Evolutionary conservation across 345 rosid genomes (phyloP).

Genomic region (Bruguiera gymnorhiza): DNA sequence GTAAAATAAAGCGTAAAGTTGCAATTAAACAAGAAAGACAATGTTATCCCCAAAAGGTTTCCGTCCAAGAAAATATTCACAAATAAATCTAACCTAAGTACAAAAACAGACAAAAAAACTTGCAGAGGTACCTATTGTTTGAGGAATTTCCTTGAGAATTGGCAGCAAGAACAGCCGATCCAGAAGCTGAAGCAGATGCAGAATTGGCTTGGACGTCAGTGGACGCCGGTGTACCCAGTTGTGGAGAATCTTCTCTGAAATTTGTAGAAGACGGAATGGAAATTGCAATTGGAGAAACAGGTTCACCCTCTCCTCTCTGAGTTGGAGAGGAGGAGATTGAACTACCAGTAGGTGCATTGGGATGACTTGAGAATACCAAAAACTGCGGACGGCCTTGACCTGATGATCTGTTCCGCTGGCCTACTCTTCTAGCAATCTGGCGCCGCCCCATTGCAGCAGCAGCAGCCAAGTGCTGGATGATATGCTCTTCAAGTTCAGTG

Average conservation of each 20-base stretch:
- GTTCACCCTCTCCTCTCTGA: conserved; percentile 53
- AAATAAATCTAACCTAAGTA: neutral
- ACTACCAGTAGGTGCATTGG: conserved; percentile 43
- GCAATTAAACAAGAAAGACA: conserved; percentile 12
- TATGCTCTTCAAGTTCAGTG: conserved; percentile 88
- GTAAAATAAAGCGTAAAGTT: conserved; percentile 7
- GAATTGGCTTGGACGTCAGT: conserved; percentile 35
- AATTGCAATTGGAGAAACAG: conserved; percentile 31
- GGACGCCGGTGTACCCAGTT: conserved; percentile 23
- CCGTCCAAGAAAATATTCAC: neutral
- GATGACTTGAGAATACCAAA: conserved; percentile 69
- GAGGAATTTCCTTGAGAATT: conserved; percentile 30
- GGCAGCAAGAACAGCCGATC: conserved; percentile 33
- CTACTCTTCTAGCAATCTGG: conserved; percentile 75
- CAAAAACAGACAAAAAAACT: neutral
- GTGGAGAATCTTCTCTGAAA: conserved; percentile 44
- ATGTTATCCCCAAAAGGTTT: neutral
- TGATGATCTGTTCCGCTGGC: conserved; percentile 71
- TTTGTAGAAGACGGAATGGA: conserved; percentile 42
- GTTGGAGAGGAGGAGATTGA: conserved; percentile 55
- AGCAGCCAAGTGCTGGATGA: conserved; percentile 92
- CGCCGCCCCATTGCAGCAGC: conserved; percentile 98
- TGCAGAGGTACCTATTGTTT: conserved; percentile 42
- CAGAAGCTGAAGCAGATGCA: conserved; percentile 49
- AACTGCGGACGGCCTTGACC: conserved; percentile 72